Conservation (phyloP, 768 basidiomycete genomes). For the Pulveroboletus sp. region DNA sequence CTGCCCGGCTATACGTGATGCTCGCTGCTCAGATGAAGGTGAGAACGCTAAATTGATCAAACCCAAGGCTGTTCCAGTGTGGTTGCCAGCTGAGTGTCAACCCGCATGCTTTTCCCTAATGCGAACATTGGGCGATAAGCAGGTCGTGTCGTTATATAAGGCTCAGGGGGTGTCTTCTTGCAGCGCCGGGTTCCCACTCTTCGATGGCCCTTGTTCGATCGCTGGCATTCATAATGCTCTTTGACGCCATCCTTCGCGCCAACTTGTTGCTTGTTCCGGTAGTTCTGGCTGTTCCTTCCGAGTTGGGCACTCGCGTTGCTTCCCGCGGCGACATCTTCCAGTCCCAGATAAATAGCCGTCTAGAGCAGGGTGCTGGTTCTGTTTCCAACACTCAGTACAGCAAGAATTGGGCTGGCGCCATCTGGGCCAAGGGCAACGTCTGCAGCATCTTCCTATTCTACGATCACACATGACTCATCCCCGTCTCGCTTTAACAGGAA, state of each 20-base stretch:
- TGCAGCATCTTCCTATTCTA: not conserved
- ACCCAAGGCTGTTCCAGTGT: no score
- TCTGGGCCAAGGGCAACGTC: not conserved
- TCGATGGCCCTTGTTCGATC: not conserved
- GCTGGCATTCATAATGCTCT: not conserved
- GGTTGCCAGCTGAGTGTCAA: not conserved
- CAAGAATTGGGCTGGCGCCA: conserved; percentile 9
- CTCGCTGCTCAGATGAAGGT: not conserved
- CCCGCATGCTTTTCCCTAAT: not conserved
- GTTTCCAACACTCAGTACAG: not conserved
- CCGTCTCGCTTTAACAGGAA: not conserved
- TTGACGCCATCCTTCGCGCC: not conserved
- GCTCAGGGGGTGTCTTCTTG: not conserved
- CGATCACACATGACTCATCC: not conserved
- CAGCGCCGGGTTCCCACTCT: not conserved
- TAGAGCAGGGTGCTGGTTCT: not conserved
- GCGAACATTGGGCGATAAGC: not conserved
- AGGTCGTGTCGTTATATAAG: not conserved
- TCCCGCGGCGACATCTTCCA: not conserved
- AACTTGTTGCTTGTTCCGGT: not conserved
- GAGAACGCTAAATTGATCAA: not conserved
- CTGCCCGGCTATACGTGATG: no score
- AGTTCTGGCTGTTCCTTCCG: not conserved
- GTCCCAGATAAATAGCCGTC: not conserved
- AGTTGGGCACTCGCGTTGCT: not conserved